Base-by-base conservation (phyloP, 1,284 basidiomycete species). In the Apiotrichum veenhuisii region DNA sequence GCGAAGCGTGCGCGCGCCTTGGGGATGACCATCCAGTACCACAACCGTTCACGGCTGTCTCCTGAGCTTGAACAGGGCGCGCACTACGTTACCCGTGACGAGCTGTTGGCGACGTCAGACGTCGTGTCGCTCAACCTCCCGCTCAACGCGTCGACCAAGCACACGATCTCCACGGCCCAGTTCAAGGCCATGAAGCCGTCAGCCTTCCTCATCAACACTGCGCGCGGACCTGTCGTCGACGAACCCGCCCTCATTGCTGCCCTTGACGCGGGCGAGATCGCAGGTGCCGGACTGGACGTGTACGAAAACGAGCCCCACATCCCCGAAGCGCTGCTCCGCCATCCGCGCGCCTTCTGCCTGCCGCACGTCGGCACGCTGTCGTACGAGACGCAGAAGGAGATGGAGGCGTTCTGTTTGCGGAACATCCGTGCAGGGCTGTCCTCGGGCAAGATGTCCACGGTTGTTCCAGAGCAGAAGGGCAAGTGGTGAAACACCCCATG, bases 301-400 rank as follows among this genome's bases (percentile, higher is more conserved):
- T 76, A 70, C 48, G 70, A 68, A 34, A 58, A 68, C 44, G 72
- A 74, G 59, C 67, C 67, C 10, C 36, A 36, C 12, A 63, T 61
- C 30, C 56, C 57, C 0, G 23, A 25, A 5, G 56, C 30, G 17
- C 50, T 64, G 9, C 61, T 67, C 12, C 81, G 83, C 10, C 87
- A 88, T 73, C 84, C 86, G 3, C 85, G 88, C 61, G 84, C 88
- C 50, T 85, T 85, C 3, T 80, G 92, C 11, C 80, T 92, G n/a
- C 91, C 91, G 0, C 90, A 92, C 71, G 85, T 91, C 83, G 89
- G 90, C 17, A 90, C 89, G 0, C 85, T 88, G 69, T 91, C 84
- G 41, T 82, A 84, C 63, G 89, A 91, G 66, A 82, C 86, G 3
- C 87, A 89, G 71, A 82, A 82, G 60, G 82, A 82, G 71, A 92